A percentile compares a stretch with the other conserved stretches of the same genome.
phyloP scores from a whole-genome alignment of 148 eudicot species.

The Diospyros kaki region DNA sequence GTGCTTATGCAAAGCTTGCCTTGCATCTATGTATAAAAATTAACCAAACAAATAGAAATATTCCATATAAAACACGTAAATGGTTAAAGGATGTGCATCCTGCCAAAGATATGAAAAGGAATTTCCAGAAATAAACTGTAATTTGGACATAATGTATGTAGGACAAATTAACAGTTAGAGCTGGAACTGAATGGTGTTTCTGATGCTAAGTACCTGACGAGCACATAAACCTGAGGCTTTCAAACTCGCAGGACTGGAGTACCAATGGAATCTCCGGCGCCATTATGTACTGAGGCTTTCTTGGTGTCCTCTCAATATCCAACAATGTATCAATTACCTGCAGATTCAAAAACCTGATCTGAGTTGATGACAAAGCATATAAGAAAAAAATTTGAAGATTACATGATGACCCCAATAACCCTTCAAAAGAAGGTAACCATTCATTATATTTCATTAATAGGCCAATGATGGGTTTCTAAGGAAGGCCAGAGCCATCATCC shows the following conservation, averaged over 20 bases:
- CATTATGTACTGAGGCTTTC: conserved; percentile 87
- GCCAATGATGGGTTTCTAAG: not conserved
- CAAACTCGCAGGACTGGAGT: conserved; percentile 85
- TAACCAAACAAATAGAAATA: not conserved
- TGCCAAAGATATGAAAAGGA: not conserved
- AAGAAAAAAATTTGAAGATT: not conserved
- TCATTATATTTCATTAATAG: not conserved
- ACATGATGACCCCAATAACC: not conserved
- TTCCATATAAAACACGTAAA: not conserved
- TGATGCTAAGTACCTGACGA: conserved; percentile 55
- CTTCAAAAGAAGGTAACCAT: not conserved
- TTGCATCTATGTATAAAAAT: conserved; percentile 43
- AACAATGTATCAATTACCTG: conserved; percentile 82
- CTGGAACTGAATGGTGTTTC: not conserved
- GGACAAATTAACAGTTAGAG: not conserved
- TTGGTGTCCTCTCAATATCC: conserved; percentile 62
- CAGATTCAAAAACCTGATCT: conserved; percentile 16
- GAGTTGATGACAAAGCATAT: conserved; percentile 8
- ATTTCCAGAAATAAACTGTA: not conserved
- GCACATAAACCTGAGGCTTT: conserved; percentile 54
- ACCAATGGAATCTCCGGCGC: conserved; percentile 88
- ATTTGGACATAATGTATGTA: not conserved
- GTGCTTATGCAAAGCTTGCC: conserved; percentile 54
- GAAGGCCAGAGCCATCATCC: not conserved
- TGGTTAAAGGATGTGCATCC: not conserved